phyloP scores from a whole-genome alignment of 2,329 filamentous ascomycete species.

The Meredithiella fracta region DNA sequence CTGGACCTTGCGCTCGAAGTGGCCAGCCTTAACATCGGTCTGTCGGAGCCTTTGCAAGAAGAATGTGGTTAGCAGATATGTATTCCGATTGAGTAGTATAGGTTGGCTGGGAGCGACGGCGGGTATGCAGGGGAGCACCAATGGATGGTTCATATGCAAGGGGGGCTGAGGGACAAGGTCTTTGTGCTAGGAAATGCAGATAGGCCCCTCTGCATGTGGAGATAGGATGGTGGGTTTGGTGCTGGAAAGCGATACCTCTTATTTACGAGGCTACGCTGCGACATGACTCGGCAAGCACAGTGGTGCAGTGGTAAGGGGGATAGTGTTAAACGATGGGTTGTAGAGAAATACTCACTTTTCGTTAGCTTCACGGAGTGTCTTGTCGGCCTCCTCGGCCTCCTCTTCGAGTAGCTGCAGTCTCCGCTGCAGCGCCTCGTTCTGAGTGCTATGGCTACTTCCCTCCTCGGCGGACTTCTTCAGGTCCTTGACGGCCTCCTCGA shows the following conservation, averaged over 20 bases:
- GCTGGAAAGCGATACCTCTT: no score
- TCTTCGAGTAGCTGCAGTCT: conserved; percentile 93
- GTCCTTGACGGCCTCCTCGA: conserved; percentile 68
- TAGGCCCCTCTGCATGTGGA: not conserved
- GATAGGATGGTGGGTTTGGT: not conserved
- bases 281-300: not conserved
- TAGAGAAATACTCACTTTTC: conserved; percentile 74
- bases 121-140: conserved; percentile 5
- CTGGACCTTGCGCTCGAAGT: conserved; percentile 98
- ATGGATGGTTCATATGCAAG: conserved; percentile 1
- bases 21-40: conserved; percentile 97
- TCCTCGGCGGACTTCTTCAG: conserved; percentile 76
- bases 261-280: not conserved
- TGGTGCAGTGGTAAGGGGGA: not conserved
- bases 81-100: not conserved
- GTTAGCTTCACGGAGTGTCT: conserved; percentile 90
- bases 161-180: not conserved
- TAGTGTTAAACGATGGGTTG: not conserved
- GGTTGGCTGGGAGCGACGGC: not conserved
- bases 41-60: conserved; percentile 61
- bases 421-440: conserved; percentile 82
- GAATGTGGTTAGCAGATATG: not conserved
- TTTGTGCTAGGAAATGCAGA: not conserved
- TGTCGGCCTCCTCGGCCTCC: conserved; percentile 91
- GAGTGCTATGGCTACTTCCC: conserved; percentile 64